A percentile compares a stretch with the other conserved stretches of the same genome.
Conservation (phyloP, 2,329 filamentous ascomycete genomes). For the Botryotinia narcissicola region DNA sequence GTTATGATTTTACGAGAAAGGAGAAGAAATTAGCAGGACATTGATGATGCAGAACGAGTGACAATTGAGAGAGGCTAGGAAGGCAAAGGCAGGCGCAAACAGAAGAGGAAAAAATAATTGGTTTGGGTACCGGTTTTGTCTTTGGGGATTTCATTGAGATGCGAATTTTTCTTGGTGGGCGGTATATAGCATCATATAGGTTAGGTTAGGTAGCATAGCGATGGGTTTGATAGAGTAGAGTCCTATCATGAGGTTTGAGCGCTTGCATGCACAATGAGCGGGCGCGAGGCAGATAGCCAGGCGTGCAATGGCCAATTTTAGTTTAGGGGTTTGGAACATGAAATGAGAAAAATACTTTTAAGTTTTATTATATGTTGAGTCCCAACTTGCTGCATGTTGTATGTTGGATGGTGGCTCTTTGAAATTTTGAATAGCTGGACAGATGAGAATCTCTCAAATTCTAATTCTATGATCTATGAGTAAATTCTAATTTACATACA, state of each 20-base stretch:
- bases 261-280: not conserved
- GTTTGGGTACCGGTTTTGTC: not conserved
- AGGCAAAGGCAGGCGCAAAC: slow-evolving; percentile 5
- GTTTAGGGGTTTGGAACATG: not conserved
- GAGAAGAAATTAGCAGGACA: not conserved
- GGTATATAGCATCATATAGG: slow-evolving; percentile 1
- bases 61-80: not conserved
- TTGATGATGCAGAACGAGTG: not conserved
- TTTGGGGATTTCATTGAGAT: not conserved
- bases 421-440: not conserved
- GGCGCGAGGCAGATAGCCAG: not conserved
- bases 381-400: not conserved
- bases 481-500: not conserved
- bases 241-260: not conserved
- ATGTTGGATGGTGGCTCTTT: not conserved
- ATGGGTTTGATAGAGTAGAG: not conserved
- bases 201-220: slow-evolving; percentile 5
- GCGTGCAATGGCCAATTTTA: not conserved
- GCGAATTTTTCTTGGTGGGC: no score
- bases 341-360: not conserved
- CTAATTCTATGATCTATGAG: not conserved
- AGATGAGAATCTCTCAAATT: not conserved
- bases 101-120: not conserved
- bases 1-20: slow-evolving; percentile 1
- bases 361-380: not conserved